These are phyloP conservation scores for Chlorella sp. DNA, from an alignment of 139 green algal genomes.

Conservation along the genomic window DNA sequence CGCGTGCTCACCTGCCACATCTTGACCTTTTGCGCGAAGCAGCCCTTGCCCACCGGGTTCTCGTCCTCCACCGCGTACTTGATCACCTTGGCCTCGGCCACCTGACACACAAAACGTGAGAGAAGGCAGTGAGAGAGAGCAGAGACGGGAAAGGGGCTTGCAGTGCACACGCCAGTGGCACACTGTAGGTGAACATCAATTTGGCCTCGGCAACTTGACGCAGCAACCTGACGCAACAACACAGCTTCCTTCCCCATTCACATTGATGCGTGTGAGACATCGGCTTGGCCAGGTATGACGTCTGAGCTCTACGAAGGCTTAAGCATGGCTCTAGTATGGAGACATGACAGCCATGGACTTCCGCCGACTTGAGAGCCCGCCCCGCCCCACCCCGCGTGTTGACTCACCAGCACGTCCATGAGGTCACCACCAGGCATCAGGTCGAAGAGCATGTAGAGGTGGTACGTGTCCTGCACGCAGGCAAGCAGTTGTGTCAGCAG, in stretches of 20 bases:
- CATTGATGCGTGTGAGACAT: constrained; percentile 63
- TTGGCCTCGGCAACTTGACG: no score
- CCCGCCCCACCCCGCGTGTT: constrained; percentile 52
- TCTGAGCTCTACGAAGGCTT: constrained; percentile 34
- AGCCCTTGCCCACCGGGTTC: constrained; percentile 31
- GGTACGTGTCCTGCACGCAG: constrained; percentile 82
- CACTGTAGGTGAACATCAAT: no score
- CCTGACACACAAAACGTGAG: no score
- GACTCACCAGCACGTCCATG: constrained; percentile 87
- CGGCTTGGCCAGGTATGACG: constrained; percentile 57
- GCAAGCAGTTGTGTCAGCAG: no score
- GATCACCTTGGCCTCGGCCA: constrained; percentile 75
- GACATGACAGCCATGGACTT: no score
- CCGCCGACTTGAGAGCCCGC: constrained; percentile 31
- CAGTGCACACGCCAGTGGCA: no score
- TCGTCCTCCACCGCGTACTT: constrained; percentile 50
- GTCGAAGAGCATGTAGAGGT: constrained; percentile 94
- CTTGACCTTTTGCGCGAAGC: constrained; percentile 55
- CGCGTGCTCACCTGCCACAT: constrained; percentile 54
- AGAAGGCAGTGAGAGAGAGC: no score
- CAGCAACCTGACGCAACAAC: no score
- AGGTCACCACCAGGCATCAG: constrained; percentile 87
- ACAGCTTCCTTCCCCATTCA: no score
- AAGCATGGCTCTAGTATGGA: no score
- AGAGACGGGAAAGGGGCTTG: no score